Evolutionary conservation across 2,329 filamentous ascomycete genomes (phyloP).

Genomic region (Cladophialophora exuberans): DNA sequence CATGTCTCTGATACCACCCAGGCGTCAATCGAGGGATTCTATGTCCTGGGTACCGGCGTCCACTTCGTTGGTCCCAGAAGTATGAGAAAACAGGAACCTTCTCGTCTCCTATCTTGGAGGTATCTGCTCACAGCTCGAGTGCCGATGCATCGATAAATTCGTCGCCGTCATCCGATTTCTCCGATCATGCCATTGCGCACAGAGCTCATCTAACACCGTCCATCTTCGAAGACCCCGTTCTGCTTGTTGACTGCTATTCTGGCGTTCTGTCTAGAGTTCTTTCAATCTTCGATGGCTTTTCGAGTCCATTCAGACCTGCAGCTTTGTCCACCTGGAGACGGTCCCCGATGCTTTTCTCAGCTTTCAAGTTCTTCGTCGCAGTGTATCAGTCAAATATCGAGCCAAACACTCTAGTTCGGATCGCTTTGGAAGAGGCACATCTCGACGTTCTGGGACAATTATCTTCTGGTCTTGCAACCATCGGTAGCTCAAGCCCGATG

Average conservation of each 20-base stretch:
- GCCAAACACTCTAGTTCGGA: background rate
- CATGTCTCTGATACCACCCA: background rate
- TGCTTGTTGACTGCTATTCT: constrained; percentile 1
- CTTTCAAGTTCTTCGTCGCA: constrained; percentile 6
- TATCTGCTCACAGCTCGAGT: background rate
- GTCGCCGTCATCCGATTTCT: background rate
- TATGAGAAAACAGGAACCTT: background rate
- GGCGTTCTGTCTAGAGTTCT: constrained; percentile 1
- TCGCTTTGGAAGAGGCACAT: constrained; percentile 3
- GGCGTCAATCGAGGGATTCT: constrained; percentile 8
- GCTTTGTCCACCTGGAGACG: constrained; percentile 3
- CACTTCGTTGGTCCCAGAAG: constrained; percentile 12
- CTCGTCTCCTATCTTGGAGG: background rate
- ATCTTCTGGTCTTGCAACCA: background rate
- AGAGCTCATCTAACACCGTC: background rate
- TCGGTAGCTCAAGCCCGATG: background rate
- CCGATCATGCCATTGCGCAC: background rate
- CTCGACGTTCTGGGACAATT: background rate
- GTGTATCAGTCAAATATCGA: background rate
- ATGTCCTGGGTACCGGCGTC: constrained; percentile 8
- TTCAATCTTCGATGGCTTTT: constrained; percentile 7
- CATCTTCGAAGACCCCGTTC: background rate
- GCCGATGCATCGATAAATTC: background rate
- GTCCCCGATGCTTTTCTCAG: constrained; percentile 7
- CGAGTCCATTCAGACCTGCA: constrained; percentile 5